These are phyloP conservation scores for Quercus lobata DNA, from an alignment of 331 rosid genomes.

Conservation along the genomic window DNA sequence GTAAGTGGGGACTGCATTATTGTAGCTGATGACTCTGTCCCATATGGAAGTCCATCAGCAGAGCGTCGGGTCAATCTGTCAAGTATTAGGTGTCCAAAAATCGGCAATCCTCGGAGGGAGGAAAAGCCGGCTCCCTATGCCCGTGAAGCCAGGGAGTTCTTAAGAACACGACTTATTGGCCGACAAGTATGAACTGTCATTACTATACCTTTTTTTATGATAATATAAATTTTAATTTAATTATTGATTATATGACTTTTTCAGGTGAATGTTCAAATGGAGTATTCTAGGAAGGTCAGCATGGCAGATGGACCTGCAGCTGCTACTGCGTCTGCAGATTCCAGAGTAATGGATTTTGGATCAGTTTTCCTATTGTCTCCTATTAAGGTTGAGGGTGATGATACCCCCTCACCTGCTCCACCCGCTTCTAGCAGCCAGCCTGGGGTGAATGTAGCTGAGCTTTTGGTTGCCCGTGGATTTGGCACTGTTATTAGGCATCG, in stretches of 20 bases:
- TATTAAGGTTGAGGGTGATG: conserved; percentile 62
- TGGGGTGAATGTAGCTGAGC: conserved; percentile 71
- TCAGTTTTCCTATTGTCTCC: conserved; percentile 57
- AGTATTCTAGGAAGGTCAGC: conserved; percentile 72
- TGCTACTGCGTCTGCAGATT: conserved; percentile 55
- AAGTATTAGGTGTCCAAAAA: conserved; percentile 86
- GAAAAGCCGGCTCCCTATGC: conserved; percentile 95
- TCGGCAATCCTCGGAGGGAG: conserved; percentile 89
- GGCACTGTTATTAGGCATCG: conserved; percentile 85
- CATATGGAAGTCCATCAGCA: conserved; percentile 78
- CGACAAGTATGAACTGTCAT: conserved; percentile 51
- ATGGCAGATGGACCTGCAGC: conserved; percentile 51
- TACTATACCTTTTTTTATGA: conserved; percentile 4
- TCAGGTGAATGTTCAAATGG: conserved; percentile 89
- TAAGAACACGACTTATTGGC: conserved; percentile 87
- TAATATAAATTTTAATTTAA: neutral
- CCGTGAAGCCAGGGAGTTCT: conserved; percentile 89
- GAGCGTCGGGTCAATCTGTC: conserved; percentile 88
- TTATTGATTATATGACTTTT: conserved; percentile 2
- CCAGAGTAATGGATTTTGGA: conserved; percentile 89
- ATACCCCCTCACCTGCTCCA: conserved; percentile 42
- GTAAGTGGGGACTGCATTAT: conserved; percentile 85
- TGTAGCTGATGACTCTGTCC: conserved; percentile 81
- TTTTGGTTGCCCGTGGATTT: conserved; percentile 73
- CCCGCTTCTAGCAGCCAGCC: conserved; percentile 45